Conservation (phyloP, 768 basidiomycete species). For the Naganishia friedmannii region DNA sequence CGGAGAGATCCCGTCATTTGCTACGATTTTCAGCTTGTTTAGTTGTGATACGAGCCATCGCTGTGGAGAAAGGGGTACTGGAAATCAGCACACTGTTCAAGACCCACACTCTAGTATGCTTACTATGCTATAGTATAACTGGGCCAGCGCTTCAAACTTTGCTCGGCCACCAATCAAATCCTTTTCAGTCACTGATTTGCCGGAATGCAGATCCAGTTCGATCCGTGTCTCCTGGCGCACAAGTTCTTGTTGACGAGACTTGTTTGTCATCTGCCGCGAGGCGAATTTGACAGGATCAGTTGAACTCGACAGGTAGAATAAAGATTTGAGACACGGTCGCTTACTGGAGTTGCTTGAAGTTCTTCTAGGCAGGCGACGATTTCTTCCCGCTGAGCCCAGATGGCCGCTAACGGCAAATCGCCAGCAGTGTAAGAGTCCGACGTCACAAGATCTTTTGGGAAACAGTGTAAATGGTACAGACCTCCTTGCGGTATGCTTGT, state of each 20-base stretch:
- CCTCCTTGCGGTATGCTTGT: not conserved
- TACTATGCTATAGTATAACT: conserved; percentile 82
- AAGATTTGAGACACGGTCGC: not conserved
- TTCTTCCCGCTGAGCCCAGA: conserved; percentile 81
- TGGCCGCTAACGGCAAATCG: conserved; percentile 60
- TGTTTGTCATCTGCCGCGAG: not conserved
- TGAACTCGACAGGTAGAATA: too few relatives aligned
- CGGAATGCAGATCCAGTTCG: conserved; percentile 65
- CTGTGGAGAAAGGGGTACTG: conserved; percentile 53
- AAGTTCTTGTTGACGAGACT: conserved; percentile 53
- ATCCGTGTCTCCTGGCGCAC: conserved; percentile 75
- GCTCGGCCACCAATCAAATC: conserved; percentile 71
- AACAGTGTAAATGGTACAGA: conserved; percentile 57
- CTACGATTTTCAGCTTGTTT: conserved; percentile 62
- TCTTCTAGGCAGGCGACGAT: conserved; percentile 71
- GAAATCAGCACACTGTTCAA: too few relatives aligned
- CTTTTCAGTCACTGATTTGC: conserved; percentile 57
- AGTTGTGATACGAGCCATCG: conserved; percentile 81
- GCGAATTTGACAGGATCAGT: not conserved
- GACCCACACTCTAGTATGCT: conserved; percentile 45
- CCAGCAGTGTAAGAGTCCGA: conserved; percentile 36
- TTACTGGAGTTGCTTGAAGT: conserved; percentile 60
- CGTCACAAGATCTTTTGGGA: conserved; percentile 29
- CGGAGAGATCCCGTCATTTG: conserved; percentile 56
- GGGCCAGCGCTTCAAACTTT: conserved; percentile 71